Base-by-base conservation (phyloP, 768 basidiomycete genomes). In the Pleurotus citrinopileatus region DNA sequence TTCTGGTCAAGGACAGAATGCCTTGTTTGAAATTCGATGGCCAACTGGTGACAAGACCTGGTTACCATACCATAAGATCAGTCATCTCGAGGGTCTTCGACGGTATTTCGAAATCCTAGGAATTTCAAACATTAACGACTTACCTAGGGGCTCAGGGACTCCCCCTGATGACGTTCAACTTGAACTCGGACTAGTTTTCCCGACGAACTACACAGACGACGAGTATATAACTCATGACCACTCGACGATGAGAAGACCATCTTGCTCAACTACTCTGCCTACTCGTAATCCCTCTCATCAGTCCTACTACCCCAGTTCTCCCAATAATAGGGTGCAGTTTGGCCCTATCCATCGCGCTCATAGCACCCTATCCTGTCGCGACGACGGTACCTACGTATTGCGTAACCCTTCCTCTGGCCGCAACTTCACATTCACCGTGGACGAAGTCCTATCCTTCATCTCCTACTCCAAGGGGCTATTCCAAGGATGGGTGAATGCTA, bases 31-130 rank as follows among this genome's bases (percentile, higher is more conserved):
- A 50, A 62, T 71, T 2, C 6, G 54, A 17, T 75, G 70, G 67
- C 68, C 63, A 37, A 57, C 66, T 1, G 71, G 72, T 0, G 72
- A 75, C 42, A 9, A 25, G 2, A 67, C 70, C 1, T 75, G 73
- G 73, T 37, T 71, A 10, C 65, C 66, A 1, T 67, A 66, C 32
- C 17, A 43, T 10, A 45, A 64, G 19, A 58, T 67, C 0, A 34
- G 29, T 32, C 36, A 59, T 26, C 29, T 55, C 3, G n/a, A 26
- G 22, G 28, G 44, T 13, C 17, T 54, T 7, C 15, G 12, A 8
- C 23, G 27, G 10, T 54, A 54, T 43, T 27, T 54, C 27, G 53
- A 54, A 25, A 37, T 44, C n/a, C 43, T 36, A 15, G 53, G 29
- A 15, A 37, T 54, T 20, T 10, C 8, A 3, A 20, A 23, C 19